Percentiles rank a stretch among this genome's conserved stretches.
Evolutionary conservation across 306 rosid species (phyloP).

Genomic region (Arachis hypogaea): DNA sequence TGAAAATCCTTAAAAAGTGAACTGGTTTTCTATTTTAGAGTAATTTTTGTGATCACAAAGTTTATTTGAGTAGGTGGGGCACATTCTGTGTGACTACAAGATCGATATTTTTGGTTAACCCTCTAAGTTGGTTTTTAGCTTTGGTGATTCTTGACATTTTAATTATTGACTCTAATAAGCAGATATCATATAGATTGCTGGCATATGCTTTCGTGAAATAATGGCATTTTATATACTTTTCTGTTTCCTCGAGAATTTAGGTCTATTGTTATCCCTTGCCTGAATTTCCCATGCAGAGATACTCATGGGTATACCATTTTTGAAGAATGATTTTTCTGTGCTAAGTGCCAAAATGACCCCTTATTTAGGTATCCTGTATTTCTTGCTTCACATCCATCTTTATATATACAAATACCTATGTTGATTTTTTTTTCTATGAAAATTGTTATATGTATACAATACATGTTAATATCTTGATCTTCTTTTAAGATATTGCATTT

Average conservation of each 20-base stretch:
- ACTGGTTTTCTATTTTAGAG: too few relatives aligned
- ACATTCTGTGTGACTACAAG: too few relatives aligned
- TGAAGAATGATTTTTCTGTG: not conserved
- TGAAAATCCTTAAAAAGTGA: too few relatives aligned
- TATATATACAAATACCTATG: conserved; percentile 5
- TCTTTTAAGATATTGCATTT: not conserved
- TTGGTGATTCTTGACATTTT: not conserved
- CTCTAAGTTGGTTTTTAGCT: too few relatives aligned
- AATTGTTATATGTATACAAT: conserved; percentile 24
- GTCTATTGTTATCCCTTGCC: not conserved
- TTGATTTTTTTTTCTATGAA: not conserved
- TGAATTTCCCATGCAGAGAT: not conserved
- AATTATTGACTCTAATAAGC: not conserved
- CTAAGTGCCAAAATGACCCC: not conserved
- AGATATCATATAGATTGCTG: not conserved
- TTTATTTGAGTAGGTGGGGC: too few relatives aligned
- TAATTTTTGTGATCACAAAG: too few relatives aligned
- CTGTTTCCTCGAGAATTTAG: not conserved
- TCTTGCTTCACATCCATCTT: not conserved
- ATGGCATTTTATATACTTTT: not conserved
- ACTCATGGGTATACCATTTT: not conserved
- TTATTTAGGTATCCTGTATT: not conserved
- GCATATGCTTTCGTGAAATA: not conserved
- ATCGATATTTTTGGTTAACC: too few relatives aligned
- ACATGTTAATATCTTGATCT: not conserved